These are phyloP conservation scores for Neobulgaria alba DNA, from an alignment of 2,329 filamentous ascomycete genomes.

Conservation along the genomic window DNA sequence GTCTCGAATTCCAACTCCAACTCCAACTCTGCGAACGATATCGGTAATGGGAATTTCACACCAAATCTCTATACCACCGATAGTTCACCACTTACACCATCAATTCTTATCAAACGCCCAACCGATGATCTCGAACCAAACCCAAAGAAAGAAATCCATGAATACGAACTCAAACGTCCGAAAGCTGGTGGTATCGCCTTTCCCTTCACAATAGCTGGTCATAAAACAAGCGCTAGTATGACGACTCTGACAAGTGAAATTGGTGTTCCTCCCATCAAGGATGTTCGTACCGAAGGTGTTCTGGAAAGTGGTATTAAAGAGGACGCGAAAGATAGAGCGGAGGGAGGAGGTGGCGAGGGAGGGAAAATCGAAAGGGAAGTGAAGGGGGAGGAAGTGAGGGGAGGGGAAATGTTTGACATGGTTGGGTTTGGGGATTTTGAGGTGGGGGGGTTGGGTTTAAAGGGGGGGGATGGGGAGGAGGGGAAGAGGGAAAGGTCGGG, in stretches of 20 bases:
- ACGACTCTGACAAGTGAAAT: slow-evolving; percentile 45
- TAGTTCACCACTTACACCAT: slow-evolving; percentile 10
- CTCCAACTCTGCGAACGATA: too few relatives aligned
- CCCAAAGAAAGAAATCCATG: slow-evolving; percentile 25
- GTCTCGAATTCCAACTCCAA: too few relatives aligned
- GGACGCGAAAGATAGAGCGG: slow-evolving; percentile 7
- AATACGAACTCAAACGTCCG: slow-evolving; percentile 51
- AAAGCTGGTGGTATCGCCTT: slow-evolving; percentile 62
- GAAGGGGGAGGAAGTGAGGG: slow-evolving; percentile 3
- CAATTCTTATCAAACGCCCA: slow-evolving; percentile 10
- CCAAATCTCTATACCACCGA: slow-evolving; percentile 28
- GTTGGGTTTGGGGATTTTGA: neutral
- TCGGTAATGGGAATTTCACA: too few relatives aligned
- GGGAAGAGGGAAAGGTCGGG: slow-evolving; percentile 30
- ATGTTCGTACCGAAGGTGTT: slow-evolving; percentile 13
- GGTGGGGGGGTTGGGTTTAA: slow-evolving; percentile 4
- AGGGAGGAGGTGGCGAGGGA: too few relatives aligned
- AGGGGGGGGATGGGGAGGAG: slow-evolving; percentile 16
- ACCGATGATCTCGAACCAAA: slow-evolving; percentile 5
- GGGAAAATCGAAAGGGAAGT: slow-evolving; percentile 3
- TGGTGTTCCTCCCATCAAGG: slow-evolving; percentile 17
- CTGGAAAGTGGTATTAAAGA: slow-evolving; percentile 14
- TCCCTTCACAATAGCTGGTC: slow-evolving; percentile 60
- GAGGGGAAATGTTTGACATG: slow-evolving; percentile 7
- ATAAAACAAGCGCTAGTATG: slow-evolving; percentile 56